Base-by-base conservation (phyloP, 768 basidiomycete species). In the Pulveroboletus sp. region DNA sequence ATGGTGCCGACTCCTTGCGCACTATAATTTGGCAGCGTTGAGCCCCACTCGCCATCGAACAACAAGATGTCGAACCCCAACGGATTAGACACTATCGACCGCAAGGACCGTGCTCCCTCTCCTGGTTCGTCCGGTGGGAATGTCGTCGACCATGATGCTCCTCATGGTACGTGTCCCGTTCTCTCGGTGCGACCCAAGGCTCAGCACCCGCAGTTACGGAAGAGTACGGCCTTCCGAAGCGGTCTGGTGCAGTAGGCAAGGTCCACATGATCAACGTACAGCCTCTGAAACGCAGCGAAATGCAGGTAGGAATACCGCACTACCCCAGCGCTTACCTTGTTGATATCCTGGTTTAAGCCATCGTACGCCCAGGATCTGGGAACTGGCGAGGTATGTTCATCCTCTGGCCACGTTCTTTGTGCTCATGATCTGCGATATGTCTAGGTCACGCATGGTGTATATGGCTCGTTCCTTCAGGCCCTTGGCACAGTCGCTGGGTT, bases 281-380 rank as follows among this genome's bases (percentile, higher is more conserved):
- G 65, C 90, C 91, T 1, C 71, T 93, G 70, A 88, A 83, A 72
- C 78, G 81, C 54, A 81, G 76, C 39, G 90, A 93, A 71, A 92
- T 93, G 90, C 90, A 93, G 83, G 87, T 83, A 36, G 39, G 74
- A 59, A 24, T 21, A 18, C 24, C n/a, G 4, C 26, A 18, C 15
- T 40, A 17, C 3, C 24, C 8, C 6, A 35, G 6, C 11, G 24
- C 36, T 37, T 45, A 14, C 39, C 27, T 39, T 26, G 14, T 50
- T 64, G 45, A 58, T 12, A 45, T n/a, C 26, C 40, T 31, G 7
- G 12, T 26, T 4, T 9, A 50, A 96, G 85, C 92, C 89, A 3
- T 92, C 89, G 0, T 96, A 97, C 67, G 82, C 93, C 3, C 93
- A 97, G 69, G 91, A 94, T 67, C 69, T 93, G 38, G 92, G 93